phyloP scores from a whole-genome alignment of 106 monocot species.

The Agapanthus africanus region DNA sequence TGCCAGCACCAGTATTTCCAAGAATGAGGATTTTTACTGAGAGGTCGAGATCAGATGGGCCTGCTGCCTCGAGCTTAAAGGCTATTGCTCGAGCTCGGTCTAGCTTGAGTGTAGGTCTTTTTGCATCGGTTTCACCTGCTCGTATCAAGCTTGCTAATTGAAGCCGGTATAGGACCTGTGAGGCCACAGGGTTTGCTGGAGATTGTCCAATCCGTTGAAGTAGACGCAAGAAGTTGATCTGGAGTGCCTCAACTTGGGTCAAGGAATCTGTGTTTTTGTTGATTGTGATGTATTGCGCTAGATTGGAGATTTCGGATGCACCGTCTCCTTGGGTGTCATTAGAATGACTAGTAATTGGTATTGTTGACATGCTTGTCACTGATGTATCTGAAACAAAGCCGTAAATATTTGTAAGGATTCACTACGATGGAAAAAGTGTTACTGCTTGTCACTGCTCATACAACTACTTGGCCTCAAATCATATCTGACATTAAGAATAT shows the following conservation, averaged over 20 bases:
- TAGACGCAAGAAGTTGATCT: constrained; percentile 74
- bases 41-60: constrained; percentile 38
- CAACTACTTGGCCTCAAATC: no score
- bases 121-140: constrained; percentile 41
- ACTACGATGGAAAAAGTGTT: neutral
- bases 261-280: constrained; percentile 28
- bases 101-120: constrained; percentile 37
- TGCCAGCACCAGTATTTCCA: constrained; percentile 86
- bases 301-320: constrained; percentile 22
- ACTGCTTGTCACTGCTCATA: no score
- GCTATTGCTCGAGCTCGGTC: constrained; percentile 50
- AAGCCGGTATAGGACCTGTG: constrained; percentile 70
- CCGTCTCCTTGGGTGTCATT: constrained; percentile 9
- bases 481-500: no score
- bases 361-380: constrained; percentile 9
- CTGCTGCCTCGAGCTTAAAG: constrained; percentile 34
- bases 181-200: constrained; percentile 40
- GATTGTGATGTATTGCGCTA: constrained; percentile 13
- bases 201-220: constrained; percentile 56
- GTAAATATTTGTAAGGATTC: neutral
- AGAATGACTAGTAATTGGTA: constrained; percentile 13
- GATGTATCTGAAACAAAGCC: constrained; percentile 18
- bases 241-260: constrained; percentile 54
- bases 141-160: constrained; percentile 75
- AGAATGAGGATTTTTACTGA: constrained; percentile 75